Evolutionary conservation across 148 eudicot species (phyloP).

Genomic region (Pouteria glomerata): DNA sequence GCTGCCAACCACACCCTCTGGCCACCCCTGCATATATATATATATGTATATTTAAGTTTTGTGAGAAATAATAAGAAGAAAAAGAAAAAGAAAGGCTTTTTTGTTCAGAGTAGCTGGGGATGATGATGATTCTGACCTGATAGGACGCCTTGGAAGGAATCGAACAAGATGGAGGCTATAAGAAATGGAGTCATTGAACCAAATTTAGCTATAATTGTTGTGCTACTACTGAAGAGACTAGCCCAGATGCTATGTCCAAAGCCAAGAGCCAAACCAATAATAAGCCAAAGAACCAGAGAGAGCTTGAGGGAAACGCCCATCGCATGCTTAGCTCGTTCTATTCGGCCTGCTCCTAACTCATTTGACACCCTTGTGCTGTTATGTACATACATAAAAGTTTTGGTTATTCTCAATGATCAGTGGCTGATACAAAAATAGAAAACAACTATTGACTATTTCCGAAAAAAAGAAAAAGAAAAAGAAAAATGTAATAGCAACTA

Average conservation of each 20-base stretch:
- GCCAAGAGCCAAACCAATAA: conserved; percentile 41
- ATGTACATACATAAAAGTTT: too few species aligned
- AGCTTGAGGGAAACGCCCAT: conserved; percentile 66
- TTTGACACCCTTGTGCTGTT: conserved; percentile 88
- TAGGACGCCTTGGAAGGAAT: conserved; percentile 74
- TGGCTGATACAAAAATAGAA: too few species aligned
- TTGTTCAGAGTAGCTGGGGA: too few species aligned
- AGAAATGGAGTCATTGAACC: conserved; percentile 62
- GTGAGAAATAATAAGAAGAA: too few species aligned
- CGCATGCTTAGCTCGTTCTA: conserved; percentile 59
- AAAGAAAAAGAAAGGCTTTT: too few species aligned
- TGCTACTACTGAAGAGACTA: conserved; percentile 49
- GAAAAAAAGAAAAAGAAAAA: not conserved
- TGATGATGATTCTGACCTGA: conserved; percentile 66
- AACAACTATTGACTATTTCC: too few species aligned
- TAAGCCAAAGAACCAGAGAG: conserved; percentile 41
- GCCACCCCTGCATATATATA: conserved; percentile 86
- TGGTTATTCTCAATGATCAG: too few species aligned
- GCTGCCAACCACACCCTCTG: conserved; percentile 94
- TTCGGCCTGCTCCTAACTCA: conserved; percentile 74
- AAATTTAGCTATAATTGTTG: conserved; percentile 35
- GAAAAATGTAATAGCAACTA: too few species aligned
- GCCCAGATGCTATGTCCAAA: conserved; percentile 72
- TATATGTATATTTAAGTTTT: too few species aligned
- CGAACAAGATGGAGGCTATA: conserved; percentile 46